Evolutionary conservation across 2,329 filamentous ascomycete genomes (phyloP).

Genomic region (Dothideomycetidae sp.): DNA sequence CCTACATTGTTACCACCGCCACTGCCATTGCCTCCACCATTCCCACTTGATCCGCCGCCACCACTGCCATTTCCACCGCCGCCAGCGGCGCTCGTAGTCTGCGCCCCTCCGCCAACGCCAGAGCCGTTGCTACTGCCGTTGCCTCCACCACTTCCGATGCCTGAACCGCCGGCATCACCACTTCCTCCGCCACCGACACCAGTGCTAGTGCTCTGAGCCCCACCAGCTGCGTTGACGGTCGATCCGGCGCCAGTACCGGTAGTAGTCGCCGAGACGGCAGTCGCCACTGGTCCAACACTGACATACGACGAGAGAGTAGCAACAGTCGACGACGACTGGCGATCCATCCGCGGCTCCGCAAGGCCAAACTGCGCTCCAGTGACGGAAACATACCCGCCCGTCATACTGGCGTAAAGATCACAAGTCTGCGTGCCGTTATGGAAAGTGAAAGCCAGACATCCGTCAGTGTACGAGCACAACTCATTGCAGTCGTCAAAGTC

Average conservation of each 20-base stretch:
- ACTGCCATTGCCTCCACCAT: neutral
- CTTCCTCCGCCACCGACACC: neutral
- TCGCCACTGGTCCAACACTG: neutral
- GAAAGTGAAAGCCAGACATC: conserved; percentile 8
- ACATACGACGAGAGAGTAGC: neutral
- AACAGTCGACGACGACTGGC: neutral
- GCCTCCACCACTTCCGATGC: neutral
- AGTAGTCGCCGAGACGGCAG: neutral
- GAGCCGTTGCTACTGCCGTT: neutral
- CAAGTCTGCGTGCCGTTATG: conserved; percentile 1
- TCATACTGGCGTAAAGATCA: conserved; percentile 3
- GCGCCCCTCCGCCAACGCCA: no score
- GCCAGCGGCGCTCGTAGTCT: neutral
- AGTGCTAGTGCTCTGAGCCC: neutral
- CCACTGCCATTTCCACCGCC: neutral
- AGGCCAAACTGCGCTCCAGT: conserved; percentile 6
- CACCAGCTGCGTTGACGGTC: neutral
- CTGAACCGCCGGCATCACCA: neutral
- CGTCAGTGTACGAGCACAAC: conserved; percentile 4
- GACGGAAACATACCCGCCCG: conserved; percentile 3
- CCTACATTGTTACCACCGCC: neutral
- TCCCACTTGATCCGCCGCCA: no score
- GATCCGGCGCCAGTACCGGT: neutral
- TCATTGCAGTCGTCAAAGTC: conserved; percentile 6
- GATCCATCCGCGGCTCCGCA: conserved; percentile 1